A percentile compares a stretch with the other conserved stretches of the same genome.
These are phyloP conservation scores for Theobroma grandiflorum DNA, from an alignment of 441 rosid genomes.

Conservation along the genomic window DNA sequence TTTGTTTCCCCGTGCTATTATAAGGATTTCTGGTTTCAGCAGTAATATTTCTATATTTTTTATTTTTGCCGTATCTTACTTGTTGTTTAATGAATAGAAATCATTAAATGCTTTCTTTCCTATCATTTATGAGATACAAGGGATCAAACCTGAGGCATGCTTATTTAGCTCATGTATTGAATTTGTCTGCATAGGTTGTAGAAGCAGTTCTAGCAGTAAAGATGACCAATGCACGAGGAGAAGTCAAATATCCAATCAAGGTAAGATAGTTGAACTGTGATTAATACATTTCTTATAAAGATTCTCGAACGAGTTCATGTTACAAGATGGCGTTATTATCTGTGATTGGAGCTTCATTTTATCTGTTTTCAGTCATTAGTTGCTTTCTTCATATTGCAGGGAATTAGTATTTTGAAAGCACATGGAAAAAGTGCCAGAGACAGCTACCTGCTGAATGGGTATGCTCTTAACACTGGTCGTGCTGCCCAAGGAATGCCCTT, in stretches of 20 bases:
- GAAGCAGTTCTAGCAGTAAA: slow-evolving; percentile 88
- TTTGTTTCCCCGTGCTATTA: not conserved
- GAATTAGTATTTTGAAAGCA: slow-evolving; percentile 91
- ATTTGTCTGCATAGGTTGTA: slow-evolving; percentile 63
- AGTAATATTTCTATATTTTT: slow-evolving; percentile 7
- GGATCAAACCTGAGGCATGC: not conserved
- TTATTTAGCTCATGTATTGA: slow-evolving; percentile 25
- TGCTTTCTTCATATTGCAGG: slow-evolving; percentile 52
- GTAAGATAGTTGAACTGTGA: slow-evolving; percentile 43
- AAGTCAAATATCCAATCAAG: slow-evolving; percentile 97
- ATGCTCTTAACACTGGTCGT: slow-evolving; percentile 93
- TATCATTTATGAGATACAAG: not conserved
- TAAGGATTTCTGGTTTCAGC: slow-evolving; percentile 1
- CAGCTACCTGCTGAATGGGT: slow-evolving; percentile 91
- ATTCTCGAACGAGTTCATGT: slow-evolving; percentile 7
- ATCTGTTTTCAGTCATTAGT: not conserved
- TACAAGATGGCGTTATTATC: not conserved
- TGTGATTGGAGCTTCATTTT: not conserved
- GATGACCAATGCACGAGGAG: slow-evolving; percentile 92
- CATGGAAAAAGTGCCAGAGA: slow-evolving; percentile 96
- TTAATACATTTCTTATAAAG: not conserved
- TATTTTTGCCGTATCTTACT: not conserved
- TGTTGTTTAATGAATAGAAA: not conserved
- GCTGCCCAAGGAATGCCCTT: slow-evolving; percentile 99
- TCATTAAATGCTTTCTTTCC: not conserved